phyloP scores from a whole-genome alignment of 208 protist genomes.

The Crithidia expoeki region DNA sequence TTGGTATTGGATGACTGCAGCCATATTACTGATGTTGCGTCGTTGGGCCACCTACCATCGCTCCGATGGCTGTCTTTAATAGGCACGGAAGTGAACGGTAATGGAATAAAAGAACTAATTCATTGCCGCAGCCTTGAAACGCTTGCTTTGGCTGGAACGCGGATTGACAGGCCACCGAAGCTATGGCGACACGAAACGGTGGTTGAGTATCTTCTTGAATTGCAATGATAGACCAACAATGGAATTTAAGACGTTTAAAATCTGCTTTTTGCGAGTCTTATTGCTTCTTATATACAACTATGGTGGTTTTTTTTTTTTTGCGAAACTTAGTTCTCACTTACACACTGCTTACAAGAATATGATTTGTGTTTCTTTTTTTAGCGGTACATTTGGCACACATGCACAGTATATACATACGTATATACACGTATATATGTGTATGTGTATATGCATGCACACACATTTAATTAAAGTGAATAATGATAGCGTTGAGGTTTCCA shows the following conservation, averaged over 20 bases:
- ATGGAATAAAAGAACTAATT: conserved; percentile 46
- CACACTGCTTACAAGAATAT: no score
- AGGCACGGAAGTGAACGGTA: conserved; percentile 40
- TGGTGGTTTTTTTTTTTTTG: no score
- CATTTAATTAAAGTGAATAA: no score
- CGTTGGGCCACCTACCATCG: conserved; percentile 30
- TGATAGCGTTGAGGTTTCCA: no score
- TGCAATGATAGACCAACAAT: conserved; percentile 18
- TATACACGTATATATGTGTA: no score
- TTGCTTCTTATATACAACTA: no score
- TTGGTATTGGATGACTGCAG: conserved; percentile 57
- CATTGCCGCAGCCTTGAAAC: conserved; percentile 44
- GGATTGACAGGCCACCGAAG: conserved; percentile 39
- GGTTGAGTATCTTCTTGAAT: conserved; percentile 37
- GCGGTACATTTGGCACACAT: no score
- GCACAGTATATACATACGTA: no score
- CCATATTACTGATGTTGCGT: conserved; percentile 41
- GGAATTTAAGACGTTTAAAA: conserved; percentile 4
- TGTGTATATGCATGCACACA: no score
- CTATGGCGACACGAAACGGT: conserved; percentile 44
- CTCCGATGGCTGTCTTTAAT: conserved; percentile 49
- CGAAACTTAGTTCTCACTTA: no score
- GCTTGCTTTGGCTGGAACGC: conserved; percentile 44
- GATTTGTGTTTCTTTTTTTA: no score
- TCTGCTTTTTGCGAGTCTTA: no score